Base-by-base conservation (phyloP, 345 rosid genomes). In the Acer negundo region DNA sequence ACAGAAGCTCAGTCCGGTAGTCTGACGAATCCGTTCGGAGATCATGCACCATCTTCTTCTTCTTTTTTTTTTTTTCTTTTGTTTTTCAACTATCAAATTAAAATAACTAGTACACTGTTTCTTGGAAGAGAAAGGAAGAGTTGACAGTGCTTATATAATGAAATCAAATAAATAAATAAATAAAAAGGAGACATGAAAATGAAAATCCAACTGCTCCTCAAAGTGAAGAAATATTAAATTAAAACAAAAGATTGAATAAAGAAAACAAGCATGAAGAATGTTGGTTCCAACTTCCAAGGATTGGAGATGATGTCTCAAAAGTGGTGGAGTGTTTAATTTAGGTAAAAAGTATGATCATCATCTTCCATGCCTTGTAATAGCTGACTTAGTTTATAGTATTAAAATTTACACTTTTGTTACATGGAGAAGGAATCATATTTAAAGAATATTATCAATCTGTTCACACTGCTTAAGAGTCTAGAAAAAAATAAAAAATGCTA, bases 1-100 rank as follows among this genome's bases (percentile, higher is more conserved):
- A 89, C 49, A 86, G 80, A 64, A 88, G 91, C 78, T 88, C 91
- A 0, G 80, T 82, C 53, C 85, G 77, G 72, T 81, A 79, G 46
- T 88, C 89, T 0, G 69, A 76, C 0, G 91, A 83, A 73, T 86
- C 89, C 1, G 51, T 79, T 46, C 84, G 76, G 22, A 78, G 81
- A 69, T 81, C 59, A 13, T 62, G 76, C 26, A 0, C 78, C 86
- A 83, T 83, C 16, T 82, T 69, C 10, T 9, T 42, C 10, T 42
- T 9, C 46, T 9, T 42, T 2, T 42, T 42, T 2, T 40, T n/a
- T 1, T 28, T 28, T 2, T 42, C 10, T 40, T n/a, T 1, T 28
- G 2, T 2, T 28, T 22, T 10, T 13, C 15, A 10, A 4, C 55
- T 49, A 13, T 19, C 1, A 11, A 2, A 24, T 59, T 20, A 26